Conservation (phyloP, 495 filamentous ascomycete genomes). For the Hyaloscypha bicolor region DNA sequence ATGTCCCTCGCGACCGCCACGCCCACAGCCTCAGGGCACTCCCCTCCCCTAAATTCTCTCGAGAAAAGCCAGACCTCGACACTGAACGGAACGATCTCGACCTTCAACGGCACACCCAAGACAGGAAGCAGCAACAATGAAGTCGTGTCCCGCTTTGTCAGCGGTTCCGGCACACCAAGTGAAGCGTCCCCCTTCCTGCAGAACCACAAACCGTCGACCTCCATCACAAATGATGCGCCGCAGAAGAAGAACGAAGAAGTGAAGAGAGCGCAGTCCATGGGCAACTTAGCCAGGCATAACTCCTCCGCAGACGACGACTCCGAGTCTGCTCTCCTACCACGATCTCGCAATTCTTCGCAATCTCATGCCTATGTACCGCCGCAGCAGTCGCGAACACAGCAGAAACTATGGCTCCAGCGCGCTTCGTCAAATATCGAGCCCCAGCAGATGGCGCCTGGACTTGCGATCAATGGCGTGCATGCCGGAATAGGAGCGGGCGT, state of each 20-base stretch:
- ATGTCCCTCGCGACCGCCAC: constrained; percentile 59
- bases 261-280: constrained; percentile 41
- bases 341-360: constrained; percentile 33
- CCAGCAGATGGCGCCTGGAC: constrained; percentile 38
- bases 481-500: constrained; percentile 33
- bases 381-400: constrained; percentile 65
- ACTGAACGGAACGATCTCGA: constrained; percentile 22
- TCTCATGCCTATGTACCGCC: constrained; percentile 42
- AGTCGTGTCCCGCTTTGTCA: constrained; percentile 54
- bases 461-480: constrained; percentile 41
- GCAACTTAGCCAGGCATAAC: constrained; percentile 38
- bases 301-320: constrained; percentile 41
- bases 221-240: background rate
- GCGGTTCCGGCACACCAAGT: constrained; percentile 39
- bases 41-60: constrained; percentile 32
- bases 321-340: constrained; percentile 40
- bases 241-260: constrained; percentile 25
- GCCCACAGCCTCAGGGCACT: constrained; percentile 37
- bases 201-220: constrained; percentile 3
- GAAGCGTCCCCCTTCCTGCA: constrained; percentile 33
- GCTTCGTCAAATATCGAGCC: constrained; percentile 67
- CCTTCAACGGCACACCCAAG: constrained; percentile 36
- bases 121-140: constrained; percentile 50
- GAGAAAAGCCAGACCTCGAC: constrained; percentile 28
- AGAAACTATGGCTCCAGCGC: constrained; percentile 71